These are phyloP conservation scores for Podila verticillata DNA, from an alignment of 192 early-diverging fungal genomes.

Conservation along the genomic window DNA sequence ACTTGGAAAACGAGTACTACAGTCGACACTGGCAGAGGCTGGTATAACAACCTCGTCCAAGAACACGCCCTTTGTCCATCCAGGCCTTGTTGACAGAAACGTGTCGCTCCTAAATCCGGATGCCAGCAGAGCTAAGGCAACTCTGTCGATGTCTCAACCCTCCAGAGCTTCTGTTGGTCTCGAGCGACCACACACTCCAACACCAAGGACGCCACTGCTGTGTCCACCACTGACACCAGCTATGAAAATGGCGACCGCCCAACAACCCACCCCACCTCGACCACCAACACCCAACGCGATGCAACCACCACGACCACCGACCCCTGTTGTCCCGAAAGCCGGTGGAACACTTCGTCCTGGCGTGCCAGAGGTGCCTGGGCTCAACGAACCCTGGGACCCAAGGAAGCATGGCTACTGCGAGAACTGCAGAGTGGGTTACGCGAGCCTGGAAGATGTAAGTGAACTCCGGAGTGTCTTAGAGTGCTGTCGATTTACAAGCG, in stretches of 20 bases:
- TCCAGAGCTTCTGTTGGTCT: not conserved
- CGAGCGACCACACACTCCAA: not conserved
- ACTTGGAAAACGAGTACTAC: constrained; percentile 31
- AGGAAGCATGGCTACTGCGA: constrained; percentile 32
- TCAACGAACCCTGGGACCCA: not conserved
- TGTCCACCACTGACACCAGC: too few species aligned
- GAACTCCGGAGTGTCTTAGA: too few species aligned
- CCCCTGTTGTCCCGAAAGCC: not conserved
- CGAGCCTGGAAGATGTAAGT: constrained; percentile 21
- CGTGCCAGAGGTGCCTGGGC: not conserved
- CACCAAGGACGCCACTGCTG: not conserved
- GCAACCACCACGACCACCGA: not conserved
- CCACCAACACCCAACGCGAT: not conserved
- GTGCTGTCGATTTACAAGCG: not conserved
- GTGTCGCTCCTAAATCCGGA: not conserved
- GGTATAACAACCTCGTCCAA: constrained; percentile 2
- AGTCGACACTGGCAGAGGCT: constrained; percentile 12
- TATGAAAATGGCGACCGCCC: too few species aligned
- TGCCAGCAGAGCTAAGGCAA: not conserved
- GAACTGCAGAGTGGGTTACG: constrained; percentile 19
- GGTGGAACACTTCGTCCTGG: not conserved
- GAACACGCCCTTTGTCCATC: constrained; percentile 17
- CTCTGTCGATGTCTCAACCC: not conserved
- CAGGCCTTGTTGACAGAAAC: not conserved
- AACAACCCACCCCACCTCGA: too few species aligned